Evolutionary conservation across 768 basidiomycete genomes (phyloP), one percentile per base, ranked within the genome.

Genomic region (Trametes coccinea): DNA sequence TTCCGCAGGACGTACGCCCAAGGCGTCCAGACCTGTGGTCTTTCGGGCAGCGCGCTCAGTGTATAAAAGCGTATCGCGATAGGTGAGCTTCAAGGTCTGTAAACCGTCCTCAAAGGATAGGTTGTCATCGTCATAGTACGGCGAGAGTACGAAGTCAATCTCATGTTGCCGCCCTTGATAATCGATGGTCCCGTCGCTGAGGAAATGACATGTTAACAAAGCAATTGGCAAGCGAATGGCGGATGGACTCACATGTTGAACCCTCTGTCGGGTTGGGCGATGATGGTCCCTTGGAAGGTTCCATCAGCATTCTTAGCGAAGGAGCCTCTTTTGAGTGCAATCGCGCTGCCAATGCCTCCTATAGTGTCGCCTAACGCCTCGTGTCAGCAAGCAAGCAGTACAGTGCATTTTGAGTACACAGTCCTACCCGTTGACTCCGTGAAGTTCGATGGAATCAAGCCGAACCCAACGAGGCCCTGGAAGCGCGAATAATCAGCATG

Each of bases 121-220:
- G 5, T 79, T 74, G 2, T 72, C 67, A 0, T 75, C 60, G 37
- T 71, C 78, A 46, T 79, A 82, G 70, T 87, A 87, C 0, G 88
- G 88, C 0, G 73, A 76, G 17, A 89, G 71, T 0, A 78, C 74
- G 69, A 90, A 87, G 53, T 81, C 76, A 61, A 89, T 75, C 48
- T 80, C 76, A 57, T 88, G 86, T n/a, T 80, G 82, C n/a, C 88
- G 81, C 2, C 78, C 78, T 68, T 85, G 84, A 64, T 84, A 88
- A 71, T 89, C 80, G 45, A 86, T 75, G 0, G 86, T 84, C 0
- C 70, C 75, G 27, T 80, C 78, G 3, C 84, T 85, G 53, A 54
- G 48, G 49, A 27, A 13, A 10, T 58, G 9, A 14, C n/a, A 14
- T 5, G 34, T 52, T 46, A 31, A 55, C 27, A 8, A 6, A 55